Base-by-base conservation (phyloP, 352 stramenopile genomes). In the Phytophthora megakarya region DNA sequence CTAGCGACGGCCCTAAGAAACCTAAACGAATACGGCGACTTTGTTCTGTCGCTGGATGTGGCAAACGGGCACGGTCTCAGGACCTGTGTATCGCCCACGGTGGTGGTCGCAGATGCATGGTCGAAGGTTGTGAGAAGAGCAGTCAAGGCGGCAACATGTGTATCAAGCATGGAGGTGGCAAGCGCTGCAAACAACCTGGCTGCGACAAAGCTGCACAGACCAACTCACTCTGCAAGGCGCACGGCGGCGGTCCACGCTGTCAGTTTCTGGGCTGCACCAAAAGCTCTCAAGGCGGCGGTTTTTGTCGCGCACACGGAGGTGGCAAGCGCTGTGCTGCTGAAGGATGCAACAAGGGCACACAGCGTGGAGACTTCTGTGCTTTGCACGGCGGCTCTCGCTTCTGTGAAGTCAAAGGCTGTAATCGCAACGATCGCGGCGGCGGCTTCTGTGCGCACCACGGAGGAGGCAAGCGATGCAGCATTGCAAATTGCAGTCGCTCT, bases 331-430 rank as follows among this genome's bases (percentile, higher is more conserved):
- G 87, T 65, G 79, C 82, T 33, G 80, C 86, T 42, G 72, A 90
- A 22, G 81, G 81, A n/a, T 96, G 87, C 72, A 83, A 86, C 73
- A 96, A 96, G 73, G 86, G 86, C 30, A 91, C 88, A 33, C 86
- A 95, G 62, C 84, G 86, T 23, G 87, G 86, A 52, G 81, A 88
- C 67, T 93, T 88, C 66, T 96, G 87, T 55, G 87, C 87, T 15
- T 58, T 89, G 35, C 87, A 96, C 72, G 87, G 87, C 44, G 87
- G 87, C 25, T 90, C 82, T 26, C 85, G 87, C 21, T 71, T 91
- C 54, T 96, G 87, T 65, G 84, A 88, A 59, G 70, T 93, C 5
- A 15, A 64, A 25, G 85, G 80, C 40, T 96, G 87, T 74, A 89
- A 82, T 68, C 80, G 83, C 54, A 92, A 93, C 61, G 86, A 93